Base-by-base conservation (phyloP, 176 grass and related monocot species). In the Oryza meyeriana region DNA sequence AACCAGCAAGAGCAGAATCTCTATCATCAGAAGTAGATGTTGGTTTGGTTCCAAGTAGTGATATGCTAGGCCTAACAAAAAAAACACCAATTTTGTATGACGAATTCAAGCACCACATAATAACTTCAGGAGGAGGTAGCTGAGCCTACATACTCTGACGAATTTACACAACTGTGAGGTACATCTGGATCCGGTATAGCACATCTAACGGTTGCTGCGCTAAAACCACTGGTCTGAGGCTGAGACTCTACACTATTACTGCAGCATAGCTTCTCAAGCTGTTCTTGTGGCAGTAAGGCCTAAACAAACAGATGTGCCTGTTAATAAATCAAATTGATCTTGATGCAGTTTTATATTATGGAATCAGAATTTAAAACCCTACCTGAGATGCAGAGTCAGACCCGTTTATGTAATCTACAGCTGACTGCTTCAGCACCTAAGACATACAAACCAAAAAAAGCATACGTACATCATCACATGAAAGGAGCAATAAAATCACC, bases 151-250 rank as follows among this genome's bases (percentile, higher is more conserved):
- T 99, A 99, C 96, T 90, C 90, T 79, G 88, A 89, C 72, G 90
- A 93, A 82, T 88, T 72, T 39, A 89, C 85, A 92, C 85, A 85
- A 75, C 72, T 92, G 73, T 78, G 77, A 83, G 83, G 87, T 79
- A 99, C 48, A 66, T 99, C 96, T 74, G 96, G 93, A 76, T 99
- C 96, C 3, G 87, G 89, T 93, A 99, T 86, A 64, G 72, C 80
- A 92, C 83, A 93, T 87, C 91, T 91, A 73, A 99, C 96, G 13
- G 89, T 33, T 69, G 91, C 70, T 65, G 89, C 69, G 86, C 89
- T 90, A 64, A 88, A 99, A 87, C 82, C 81, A 85, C 77, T 93
- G 69, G 44, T 64, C 81, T 91, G 90, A 77, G 81, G 36, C 71
- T 64, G 81, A 36, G 82, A 61, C 61, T 90, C 85, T 85, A 86